Evolutionary conservation across 169 alveolate species (phyloP), one percentile per base, ranked within the genome.

Genomic region (Plasmodium malariae): DNA sequence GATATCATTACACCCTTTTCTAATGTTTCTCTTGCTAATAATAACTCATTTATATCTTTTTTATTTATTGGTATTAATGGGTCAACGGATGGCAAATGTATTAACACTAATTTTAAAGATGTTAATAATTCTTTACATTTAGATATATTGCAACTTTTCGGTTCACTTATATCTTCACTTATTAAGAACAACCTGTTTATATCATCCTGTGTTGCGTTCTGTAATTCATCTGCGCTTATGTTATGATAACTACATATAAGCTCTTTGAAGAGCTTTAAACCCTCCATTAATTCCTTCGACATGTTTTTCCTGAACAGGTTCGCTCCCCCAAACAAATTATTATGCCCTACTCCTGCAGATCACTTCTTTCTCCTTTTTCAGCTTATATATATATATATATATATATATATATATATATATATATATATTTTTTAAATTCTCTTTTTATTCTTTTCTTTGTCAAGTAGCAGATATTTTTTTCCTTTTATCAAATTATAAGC

Each of bases 1-100:
- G 90, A 80, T 0, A 80, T 65, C 3, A 80, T 65, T 1, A 80
- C 90, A 45, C 90, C 90, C 28, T 67, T 80, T 80, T 80, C 90
- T 67, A 80, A 80, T 3, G 67, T 65, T 49, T 65, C 85, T 65
- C 90, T 65, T 30, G 80, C 72, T 17, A 80, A 9, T 17, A 65
- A 69, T 37, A 80, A 65, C 17, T 80, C 90, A 21, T 51, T 80
- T 34, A 40, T 63, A 43, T 80, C 37, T 65, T 80, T 80, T 34
- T 63, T 51, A n/a, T 68, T 26, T 11, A 80, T 80, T 3, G 83
- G 80, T 37, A 80, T 21, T 57, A 80, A 71, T 14, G 90, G 90
- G n/a, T 80, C 80, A n/a, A 17, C 12, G 4, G 90, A 63, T 0
- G 90, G 71, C 3, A 80, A 43, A 59, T 67, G 90, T 0, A 80